A percentile compares a stretch with the other conserved stretches of the same genome.
Conservation (phyloP, 1,139 yeast species). For the Casaregolazyma suthepensis region DNA sequence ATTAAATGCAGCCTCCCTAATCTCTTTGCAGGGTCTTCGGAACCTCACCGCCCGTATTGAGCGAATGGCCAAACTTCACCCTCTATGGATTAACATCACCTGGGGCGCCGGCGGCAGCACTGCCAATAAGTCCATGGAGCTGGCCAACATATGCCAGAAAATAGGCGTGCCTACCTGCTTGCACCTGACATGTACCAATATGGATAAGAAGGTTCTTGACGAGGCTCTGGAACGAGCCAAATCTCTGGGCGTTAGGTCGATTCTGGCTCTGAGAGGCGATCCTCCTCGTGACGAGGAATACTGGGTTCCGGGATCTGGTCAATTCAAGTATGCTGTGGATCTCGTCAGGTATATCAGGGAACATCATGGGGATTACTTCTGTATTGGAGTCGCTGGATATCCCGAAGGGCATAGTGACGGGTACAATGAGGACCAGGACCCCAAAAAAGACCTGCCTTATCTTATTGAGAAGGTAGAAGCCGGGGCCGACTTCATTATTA, state of each 20-base stretch:
- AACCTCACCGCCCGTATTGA: constrained; percentile 79
- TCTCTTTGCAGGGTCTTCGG: constrained; percentile 51
- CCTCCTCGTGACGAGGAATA: constrained; percentile 84
- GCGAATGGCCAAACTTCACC: constrained; percentile 84
- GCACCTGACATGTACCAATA: constrained; percentile 94
- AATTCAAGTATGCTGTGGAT: constrained; percentile 73
- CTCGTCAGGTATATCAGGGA: constrained; percentile 68
- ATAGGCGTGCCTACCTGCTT: constrained; percentile 80
- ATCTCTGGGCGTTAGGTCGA: constrained; percentile 69
- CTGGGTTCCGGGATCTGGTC: constrained; percentile 44
- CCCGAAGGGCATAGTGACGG: constrained; percentile 94
- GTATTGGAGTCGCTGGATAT: constrained; percentile 90
- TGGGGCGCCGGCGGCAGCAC: constrained; percentile 99
- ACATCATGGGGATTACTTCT: constrained; percentile 67
- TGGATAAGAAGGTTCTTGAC: constrained; percentile 70
- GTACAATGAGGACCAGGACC: constrained; percentile 57
- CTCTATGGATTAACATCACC: constrained; percentile 84
- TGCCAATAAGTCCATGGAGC: constrained; percentile 73
- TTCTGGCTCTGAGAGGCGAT: constrained; percentile 91
- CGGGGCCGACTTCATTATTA: constrained; percentile 90
- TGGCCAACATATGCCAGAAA: constrained; percentile 70
- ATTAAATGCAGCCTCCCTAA: neutral
- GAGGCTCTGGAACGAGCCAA: constrained; percentile 71
- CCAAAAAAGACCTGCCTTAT: constrained; percentile 60
- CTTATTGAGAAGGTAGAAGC: constrained; percentile 81